These are phyloP conservation scores for Sclerospora graminicola DNA, from an alignment of 352 stramenopile genomes.

Conservation along the genomic window DNA sequence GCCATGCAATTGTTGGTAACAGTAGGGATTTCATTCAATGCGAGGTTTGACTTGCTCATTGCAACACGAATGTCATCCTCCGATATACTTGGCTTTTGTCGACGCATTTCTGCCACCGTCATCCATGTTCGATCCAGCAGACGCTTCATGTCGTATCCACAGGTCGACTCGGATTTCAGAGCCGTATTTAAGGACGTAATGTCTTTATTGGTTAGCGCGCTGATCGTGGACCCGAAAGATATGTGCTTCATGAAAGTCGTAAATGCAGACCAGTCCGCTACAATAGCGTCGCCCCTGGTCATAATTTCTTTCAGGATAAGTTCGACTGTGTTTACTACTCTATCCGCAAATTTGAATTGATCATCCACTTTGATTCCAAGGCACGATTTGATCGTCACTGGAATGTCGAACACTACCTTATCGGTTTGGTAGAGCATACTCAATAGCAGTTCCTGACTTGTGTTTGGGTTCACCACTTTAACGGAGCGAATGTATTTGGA, in stretches of 20 bases:
- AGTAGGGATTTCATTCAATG: constrained; percentile 38
- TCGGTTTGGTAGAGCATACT: constrained; percentile 34
- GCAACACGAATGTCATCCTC: constrained; percentile 21
- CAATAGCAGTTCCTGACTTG: constrained; percentile 25
- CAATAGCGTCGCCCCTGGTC: constrained; percentile 20
- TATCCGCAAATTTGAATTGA: constrained; percentile 17
- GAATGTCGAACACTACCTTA: constrained; percentile 36
- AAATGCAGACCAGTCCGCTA: constrained; percentile 23
- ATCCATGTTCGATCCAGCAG: constrained; percentile 25
- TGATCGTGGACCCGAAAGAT: constrained; percentile 12
- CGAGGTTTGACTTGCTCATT: constrained; percentile 27
- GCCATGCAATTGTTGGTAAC: constrained; percentile 35
- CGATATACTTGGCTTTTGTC: constrained; percentile 17
- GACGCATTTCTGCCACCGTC: constrained; percentile 19
- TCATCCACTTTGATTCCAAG: constrained; percentile 22
- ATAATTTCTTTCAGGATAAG: constrained; percentile 28
- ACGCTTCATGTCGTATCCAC: constrained; percentile 24
- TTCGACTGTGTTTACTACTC: constrained; percentile 27
- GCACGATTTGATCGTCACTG: constrained; percentile 30
- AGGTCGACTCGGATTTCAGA: constrained; percentile 20
- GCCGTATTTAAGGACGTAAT: constrained; percentile 21
- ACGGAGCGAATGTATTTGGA: constrained; percentile 24
- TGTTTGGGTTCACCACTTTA: constrained; percentile 20
- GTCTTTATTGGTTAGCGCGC: constrained; percentile 12
- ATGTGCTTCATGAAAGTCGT: constrained; percentile 27